Evolutionary conservation across 2,329 filamentous ascomycete genomes (phyloP).

Genomic region (Phyllosticta paracitricarpa): DNA sequence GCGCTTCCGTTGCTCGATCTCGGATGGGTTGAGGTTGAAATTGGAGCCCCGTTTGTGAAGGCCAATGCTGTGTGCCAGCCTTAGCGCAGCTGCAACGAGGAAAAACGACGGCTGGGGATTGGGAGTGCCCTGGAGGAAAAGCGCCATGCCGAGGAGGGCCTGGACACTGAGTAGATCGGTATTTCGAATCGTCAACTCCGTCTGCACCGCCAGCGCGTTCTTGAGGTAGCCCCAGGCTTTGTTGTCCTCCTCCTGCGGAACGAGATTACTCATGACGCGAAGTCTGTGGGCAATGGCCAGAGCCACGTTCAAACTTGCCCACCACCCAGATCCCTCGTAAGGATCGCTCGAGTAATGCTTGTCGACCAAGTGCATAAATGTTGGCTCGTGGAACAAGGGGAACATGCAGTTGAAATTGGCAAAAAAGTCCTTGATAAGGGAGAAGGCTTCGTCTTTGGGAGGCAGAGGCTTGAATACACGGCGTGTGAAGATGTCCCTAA

Average conservation of each 20-base stretch:
- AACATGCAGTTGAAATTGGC: slow-evolving; percentile 99
- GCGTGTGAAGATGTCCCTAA: slow-evolving; percentile 80
- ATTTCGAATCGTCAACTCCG: slow-evolving; percentile 90
- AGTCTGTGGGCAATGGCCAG: slow-evolving; percentile 88
- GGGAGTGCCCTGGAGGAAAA: slow-evolving; percentile 92
- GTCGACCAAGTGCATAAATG: slow-evolving; percentile 95
- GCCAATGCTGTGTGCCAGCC: slow-evolving; percentile 86
- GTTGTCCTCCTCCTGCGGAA: slow-evolving; percentile 81
- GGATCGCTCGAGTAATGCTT: slow-evolving; percentile 87
- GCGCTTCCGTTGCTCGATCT: slow-evolving; percentile 80
- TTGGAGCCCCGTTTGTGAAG: slow-evolving; percentile 87
- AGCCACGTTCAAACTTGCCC: slow-evolving; percentile 90
- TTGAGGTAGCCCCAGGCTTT: slow-evolving; percentile 95
- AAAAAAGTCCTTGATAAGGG: slow-evolving; percentile 86
- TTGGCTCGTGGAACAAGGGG: slow-evolving; percentile 91
- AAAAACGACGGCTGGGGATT: slow-evolving; percentile 94
- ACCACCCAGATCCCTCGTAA: slow-evolving; percentile 94
- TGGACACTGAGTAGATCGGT: slow-evolving; percentile 93
- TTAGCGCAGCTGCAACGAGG: slow-evolving; percentile 79
- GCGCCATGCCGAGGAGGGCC: slow-evolving; percentile 81
- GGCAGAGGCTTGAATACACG: slow-evolving; percentile 77
- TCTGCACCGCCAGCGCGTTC: slow-evolving; percentile 88
- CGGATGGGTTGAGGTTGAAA: slow-evolving; percentile 86
- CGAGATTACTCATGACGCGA: slow-evolving; percentile 89
- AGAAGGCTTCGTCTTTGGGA: slow-evolving; percentile 75